A percentile compares a stretch with the other conserved stretches of the same genome.
These are phyloP conservation scores for Neofusicoccum laricinum DNA, from an alignment of 2,329 filamentous ascomycete genomes.

Conservation along the genomic window DNA sequence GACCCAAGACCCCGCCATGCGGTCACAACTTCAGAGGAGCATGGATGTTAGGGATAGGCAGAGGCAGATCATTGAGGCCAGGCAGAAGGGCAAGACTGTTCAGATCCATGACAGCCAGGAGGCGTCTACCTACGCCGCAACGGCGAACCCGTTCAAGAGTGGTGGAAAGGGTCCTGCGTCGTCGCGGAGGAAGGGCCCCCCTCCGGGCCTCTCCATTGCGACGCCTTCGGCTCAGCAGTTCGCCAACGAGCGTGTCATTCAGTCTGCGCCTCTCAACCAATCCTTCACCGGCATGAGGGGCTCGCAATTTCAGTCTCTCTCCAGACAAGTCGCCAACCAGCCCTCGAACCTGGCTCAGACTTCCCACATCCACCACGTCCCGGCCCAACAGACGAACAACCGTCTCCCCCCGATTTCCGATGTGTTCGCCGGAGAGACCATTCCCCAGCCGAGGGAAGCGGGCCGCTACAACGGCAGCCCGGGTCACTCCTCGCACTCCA, in stretches of 20 bases:
- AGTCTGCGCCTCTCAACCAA: slow-evolving; percentile 91
- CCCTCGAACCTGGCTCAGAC: slow-evolving; percentile 78
- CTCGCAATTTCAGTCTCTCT: slow-evolving; percentile 59
- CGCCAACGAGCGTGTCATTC: slow-evolving; percentile 89
- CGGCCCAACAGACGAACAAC: slow-evolving; percentile 85
- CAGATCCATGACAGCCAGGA: slow-evolving; percentile 31
- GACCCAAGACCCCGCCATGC: slow-evolving; percentile 94
- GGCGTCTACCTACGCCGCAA: slow-evolving; percentile 29
- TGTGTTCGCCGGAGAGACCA: slow-evolving; percentile 78
- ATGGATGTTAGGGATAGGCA: slow-evolving; percentile 92
- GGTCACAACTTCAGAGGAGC: slow-evolving; percentile 91
- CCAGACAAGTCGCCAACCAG: slow-evolving; percentile 75
- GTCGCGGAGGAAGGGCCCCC: slow-evolving; percentile 70
- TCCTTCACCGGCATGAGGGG: slow-evolving; percentile 91
- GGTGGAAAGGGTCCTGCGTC: slow-evolving; percentile 67
- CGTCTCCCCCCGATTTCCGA: slow-evolving; percentile 90
- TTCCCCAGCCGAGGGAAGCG: slow-evolving; percentile 47
- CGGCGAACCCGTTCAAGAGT: slow-evolving; percentile 41
- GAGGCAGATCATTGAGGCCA: slow-evolving; percentile 87
- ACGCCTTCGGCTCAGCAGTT: slow-evolving; percentile 90
- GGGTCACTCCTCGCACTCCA: slow-evolving; percentile 62
- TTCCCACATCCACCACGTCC: slow-evolving; percentile 87
- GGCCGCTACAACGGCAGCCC: slow-evolving; percentile 59
- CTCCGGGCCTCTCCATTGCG: slow-evolving; percentile 90
- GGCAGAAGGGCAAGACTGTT: slow-evolving; percentile 60